Conservation (phyloP, 2,329 filamentous ascomycete species). For the Pseudopithomyces chartarum region DNA sequence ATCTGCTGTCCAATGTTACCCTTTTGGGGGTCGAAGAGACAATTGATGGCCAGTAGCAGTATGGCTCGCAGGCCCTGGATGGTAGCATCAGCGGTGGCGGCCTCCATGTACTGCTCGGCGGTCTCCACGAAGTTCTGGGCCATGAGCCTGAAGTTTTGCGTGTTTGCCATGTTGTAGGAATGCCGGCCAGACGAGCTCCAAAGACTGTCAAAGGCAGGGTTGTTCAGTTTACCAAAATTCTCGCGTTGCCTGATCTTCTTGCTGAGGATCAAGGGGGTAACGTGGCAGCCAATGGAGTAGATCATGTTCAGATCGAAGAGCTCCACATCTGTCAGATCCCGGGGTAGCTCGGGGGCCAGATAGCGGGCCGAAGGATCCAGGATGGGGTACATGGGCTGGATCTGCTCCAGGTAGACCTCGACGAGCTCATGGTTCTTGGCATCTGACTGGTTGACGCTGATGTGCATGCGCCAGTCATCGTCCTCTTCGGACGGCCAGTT, state of each 20-base stretch:
- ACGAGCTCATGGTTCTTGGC: conserved; percentile 36
- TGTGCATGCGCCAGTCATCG: conserved; percentile 28
- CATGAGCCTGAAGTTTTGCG: conserved; percentile 33
- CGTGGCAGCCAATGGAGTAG: conserved; percentile 42
- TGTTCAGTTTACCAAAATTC: conserved; percentile 30
- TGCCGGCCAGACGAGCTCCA: conserved; percentile 31
- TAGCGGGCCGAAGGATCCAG: conserved; percentile 34
- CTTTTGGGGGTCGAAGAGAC: conserved; percentile 40
- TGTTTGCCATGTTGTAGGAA: conserved; percentile 35
- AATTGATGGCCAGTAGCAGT: conserved; percentile 41
- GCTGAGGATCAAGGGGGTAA: conserved; percentile 32
- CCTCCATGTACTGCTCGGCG: conserved; percentile 39
- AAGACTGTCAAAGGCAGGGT: not conserved
- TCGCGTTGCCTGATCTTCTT: conserved; percentile 19
- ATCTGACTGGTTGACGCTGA: conserved; percentile 28
- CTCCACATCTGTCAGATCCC: conserved; percentile 30
- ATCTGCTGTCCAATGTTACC: conserved; percentile 45
- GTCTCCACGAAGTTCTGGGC: conserved; percentile 32
- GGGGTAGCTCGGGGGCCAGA: conserved; percentile 25
- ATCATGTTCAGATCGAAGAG: conserved; percentile 42
- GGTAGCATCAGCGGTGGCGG: conserved; percentile 37
- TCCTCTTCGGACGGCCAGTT: conserved; percentile 22
- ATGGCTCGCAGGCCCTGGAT: conserved; percentile 39
- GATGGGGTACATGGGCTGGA: conserved; percentile 30
- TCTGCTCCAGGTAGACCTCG: conserved; percentile 32